A percentile compares a stretch with the other conserved stretches of the same genome.
Conservation (phyloP, 345 rosid species). For the Populus tremula region DNA sequence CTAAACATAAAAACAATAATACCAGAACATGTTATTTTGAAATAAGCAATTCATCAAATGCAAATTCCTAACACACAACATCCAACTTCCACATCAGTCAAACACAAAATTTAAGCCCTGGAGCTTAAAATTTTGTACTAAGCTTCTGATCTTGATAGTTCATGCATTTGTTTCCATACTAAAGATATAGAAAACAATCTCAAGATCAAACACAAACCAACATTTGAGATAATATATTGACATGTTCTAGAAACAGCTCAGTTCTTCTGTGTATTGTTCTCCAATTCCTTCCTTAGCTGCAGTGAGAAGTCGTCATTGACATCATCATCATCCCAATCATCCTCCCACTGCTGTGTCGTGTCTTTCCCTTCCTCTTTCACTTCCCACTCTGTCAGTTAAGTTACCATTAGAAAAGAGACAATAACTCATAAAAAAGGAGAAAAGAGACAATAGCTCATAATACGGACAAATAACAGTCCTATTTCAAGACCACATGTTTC, state of each 20-base stretch:
- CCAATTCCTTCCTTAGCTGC: slow-evolving; percentile 83
- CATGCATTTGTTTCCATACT: not conserved
- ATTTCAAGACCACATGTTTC: not conserved
- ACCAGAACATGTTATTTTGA: not conserved
- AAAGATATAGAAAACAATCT: not conserved
- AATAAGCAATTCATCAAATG: not conserved
- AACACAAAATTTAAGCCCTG: not conserved
- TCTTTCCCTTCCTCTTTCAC: slow-evolving; percentile 78
- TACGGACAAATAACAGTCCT: not conserved
- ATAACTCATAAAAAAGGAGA: not conserved
- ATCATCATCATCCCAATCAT: slow-evolving; percentile 96
- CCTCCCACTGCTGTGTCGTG: slow-evolving; percentile 86
- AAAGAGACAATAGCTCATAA: not conserved
- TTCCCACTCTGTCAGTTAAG: slow-evolving; percentile 52
- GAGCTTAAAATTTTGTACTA: not conserved
- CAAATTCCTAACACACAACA: not conserved
- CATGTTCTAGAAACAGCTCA: slow-evolving; percentile 1
- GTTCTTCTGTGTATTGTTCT: slow-evolving; percentile 45
- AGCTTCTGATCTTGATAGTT: not conserved
- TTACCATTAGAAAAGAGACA: not conserved
- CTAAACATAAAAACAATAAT: not conserved
- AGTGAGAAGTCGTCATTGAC: slow-evolving; percentile 84
- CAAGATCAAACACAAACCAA: not conserved
- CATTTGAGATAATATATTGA: not conserved
- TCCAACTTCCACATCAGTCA: not conserved